Conservation (phyloP, 306 rosid genomes). For the Senna tora region DNA sequence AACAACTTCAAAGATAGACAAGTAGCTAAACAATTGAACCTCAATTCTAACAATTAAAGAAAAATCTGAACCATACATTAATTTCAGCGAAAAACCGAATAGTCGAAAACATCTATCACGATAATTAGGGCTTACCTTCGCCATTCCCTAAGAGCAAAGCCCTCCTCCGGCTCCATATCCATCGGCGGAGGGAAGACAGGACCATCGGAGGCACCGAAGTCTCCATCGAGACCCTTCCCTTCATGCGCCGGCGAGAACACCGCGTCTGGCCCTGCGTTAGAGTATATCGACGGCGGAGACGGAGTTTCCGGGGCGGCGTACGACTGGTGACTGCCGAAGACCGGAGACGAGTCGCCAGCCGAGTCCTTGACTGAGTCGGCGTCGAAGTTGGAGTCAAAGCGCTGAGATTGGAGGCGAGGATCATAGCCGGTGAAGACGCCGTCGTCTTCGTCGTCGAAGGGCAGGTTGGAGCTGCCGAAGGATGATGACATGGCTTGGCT, state of each 20-base stretch:
- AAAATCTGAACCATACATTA: not conserved
- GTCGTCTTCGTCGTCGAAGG: not conserved
- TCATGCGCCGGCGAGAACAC: conserved; percentile 42
- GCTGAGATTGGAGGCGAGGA: conserved; percentile 2
- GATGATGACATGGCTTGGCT: conserved; percentile 52
- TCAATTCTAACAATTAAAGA: not conserved
- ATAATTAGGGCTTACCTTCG: conserved; percentile 46
- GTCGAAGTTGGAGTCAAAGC: conserved; percentile 40
- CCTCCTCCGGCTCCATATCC: conserved; percentile 50
- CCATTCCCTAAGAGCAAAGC: conserved; percentile 61
- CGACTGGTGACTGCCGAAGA: not conserved
- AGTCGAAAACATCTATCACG: not conserved
- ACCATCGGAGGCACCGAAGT: conserved; percentile 34
- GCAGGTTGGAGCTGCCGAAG: conserved; percentile 37
- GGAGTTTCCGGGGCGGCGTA: not conserved
- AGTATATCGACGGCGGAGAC: conserved; percentile 22
- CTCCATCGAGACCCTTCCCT: conserved; percentile 42
- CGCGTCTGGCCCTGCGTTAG: conserved; percentile 34
- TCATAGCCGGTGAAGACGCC: not conserved
- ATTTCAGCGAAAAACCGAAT: not conserved
- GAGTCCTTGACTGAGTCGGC: conserved; percentile 20
- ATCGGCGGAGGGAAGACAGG: conserved; percentile 49
- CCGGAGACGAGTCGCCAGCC: conserved; percentile 10
- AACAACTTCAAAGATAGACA: not conserved
- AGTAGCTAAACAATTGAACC: not conserved